Evolutionary conservation across 2,329 filamentous ascomycete genomes (phyloP).

Genomic region (Trichophyton benhamiae): DNA sequence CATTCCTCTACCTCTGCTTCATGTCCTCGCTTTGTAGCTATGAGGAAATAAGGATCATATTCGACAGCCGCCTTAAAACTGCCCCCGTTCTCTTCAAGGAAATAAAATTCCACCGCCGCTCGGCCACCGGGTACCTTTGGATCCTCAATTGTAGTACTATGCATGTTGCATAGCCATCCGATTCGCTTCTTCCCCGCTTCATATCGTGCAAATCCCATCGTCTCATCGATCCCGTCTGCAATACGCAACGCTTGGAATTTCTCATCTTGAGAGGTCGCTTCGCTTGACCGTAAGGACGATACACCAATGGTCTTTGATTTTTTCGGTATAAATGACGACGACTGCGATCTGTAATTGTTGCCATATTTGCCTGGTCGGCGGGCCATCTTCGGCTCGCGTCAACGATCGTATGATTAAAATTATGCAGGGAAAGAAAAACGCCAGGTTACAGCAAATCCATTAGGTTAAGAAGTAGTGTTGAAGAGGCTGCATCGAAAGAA

Average conservation of each 20-base stretch:
- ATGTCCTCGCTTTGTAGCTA: conserved; percentile 75
- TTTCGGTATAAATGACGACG: conserved; percentile 36
- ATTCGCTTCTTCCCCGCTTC: conserved; percentile 74
- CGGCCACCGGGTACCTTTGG: conserved; percentile 70
- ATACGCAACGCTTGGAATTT: conserved; percentile 75
- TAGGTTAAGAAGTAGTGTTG: neutral
- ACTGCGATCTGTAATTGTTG: conserved; percentile 37
- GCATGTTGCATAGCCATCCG: conserved; percentile 93
- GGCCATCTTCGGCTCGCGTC: conserved; percentile 30
- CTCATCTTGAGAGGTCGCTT: conserved; percentile 85
- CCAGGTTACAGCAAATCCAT: neutral
- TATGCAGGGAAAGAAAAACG: neutral
- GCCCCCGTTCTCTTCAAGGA: conserved; percentile 75
- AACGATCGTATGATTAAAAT: neutral
- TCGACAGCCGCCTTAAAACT: conserved; percentile 95
- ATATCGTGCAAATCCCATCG: conserved; percentile 85
- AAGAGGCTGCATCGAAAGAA: neutral
- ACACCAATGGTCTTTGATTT: conserved; percentile 68
- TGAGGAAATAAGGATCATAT: conserved; percentile 91
- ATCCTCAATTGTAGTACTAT: conserved; percentile 76
- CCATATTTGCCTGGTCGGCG: conserved; percentile 54
- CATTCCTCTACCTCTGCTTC: conserved; percentile 96
- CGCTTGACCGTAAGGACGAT: conserved; percentile 58
- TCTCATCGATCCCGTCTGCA: conserved; percentile 82
- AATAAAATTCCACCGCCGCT: conserved; percentile 91